Percentiles rank a stretch among this genome's conserved stretches.
phyloP scores from a whole-genome alignment of 1,284 basidiomycete genomes.

The Phellopilus nigrolimitatus region DNA sequence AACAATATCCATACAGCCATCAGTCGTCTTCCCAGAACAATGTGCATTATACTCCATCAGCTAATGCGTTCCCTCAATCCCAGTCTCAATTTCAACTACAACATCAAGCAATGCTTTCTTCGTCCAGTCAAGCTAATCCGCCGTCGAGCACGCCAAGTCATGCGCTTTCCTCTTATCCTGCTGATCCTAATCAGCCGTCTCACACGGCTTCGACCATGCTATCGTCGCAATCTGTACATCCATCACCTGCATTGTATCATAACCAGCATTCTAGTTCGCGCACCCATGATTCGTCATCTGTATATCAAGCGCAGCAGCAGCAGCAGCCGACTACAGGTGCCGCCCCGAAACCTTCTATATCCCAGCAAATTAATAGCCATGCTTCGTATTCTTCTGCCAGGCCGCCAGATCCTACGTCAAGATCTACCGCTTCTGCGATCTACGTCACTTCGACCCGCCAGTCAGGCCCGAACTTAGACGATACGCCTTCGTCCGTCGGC shows the following conservation, averaged over 20 bases:
- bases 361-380: not conserved
- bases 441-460: constrained; percentile 13
- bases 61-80: constrained; percentile 1
- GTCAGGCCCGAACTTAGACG: constrained; percentile 2
- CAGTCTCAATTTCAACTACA: constrained; percentile 4
- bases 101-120: not conserved
- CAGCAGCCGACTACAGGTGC: not conserved
- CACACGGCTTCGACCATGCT: constrained; percentile 10
- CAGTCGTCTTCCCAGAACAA: constrained; percentile 6
- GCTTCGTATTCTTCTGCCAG: not conserved
- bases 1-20: constrained; percentile 10
- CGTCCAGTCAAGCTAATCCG: constrained; percentile 1
- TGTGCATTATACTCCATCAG: constrained; percentile 6
- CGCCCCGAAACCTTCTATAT: not conserved
- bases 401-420: not conserved
- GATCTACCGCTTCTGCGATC: constrained; percentile 1
- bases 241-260: constrained; percentile 13
- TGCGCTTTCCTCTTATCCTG: constrained; percentile 7
- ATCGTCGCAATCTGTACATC: constrained; percentile 7
- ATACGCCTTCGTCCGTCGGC: constrained; percentile 6
- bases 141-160: not conserved
- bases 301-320: constrained; percentile 3
- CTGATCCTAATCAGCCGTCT: constrained; percentile 5
- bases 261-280: constrained; percentile 9
- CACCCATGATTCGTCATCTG: not conserved